Evolutionary conservation across 495 filamentous ascomycete genomes (phyloP).

Genomic region (Bryoglossum gracile): DNA sequence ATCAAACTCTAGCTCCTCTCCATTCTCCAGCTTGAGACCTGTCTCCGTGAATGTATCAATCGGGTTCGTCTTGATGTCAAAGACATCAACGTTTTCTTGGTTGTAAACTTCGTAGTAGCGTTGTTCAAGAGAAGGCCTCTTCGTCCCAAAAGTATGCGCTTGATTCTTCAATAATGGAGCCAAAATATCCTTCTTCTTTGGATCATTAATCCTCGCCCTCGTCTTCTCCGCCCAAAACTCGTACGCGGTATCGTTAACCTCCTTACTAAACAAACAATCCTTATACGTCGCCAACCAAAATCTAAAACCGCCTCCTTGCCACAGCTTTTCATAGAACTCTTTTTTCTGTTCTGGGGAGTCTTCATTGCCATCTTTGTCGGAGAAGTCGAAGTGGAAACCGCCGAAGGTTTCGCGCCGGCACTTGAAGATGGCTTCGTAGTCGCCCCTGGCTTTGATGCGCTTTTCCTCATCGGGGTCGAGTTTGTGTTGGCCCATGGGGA

Average conservation of each 20-base stretch:
- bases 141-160: slow-evolving; percentile 46
- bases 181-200: slow-evolving; percentile 39
- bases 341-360: slow-evolving; percentile 35
- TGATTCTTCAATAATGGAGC: slow-evolving; percentile 40
- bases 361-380: slow-evolving; percentile 1
- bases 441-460: neutral
- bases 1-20: slow-evolving; percentile 39
- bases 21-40: slow-evolving; percentile 35
- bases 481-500: slow-evolving; percentile 39
- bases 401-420: slow-evolving; percentile 5
- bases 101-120: slow-evolving; percentile 47
- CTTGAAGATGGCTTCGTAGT: slow-evolving; percentile 5
- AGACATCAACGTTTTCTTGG: slow-evolving; percentile 42
- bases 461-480: slow-evolving; percentile 3
- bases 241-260: slow-evolving; percentile 44
- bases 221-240: slow-evolving; percentile 50
- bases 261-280: slow-evolving; percentile 37
- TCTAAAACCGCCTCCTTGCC: slow-evolving; percentile 39
- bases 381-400: slow-evolving; percentile 11
- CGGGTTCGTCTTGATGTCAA: slow-evolving; percentile 41
- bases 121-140: slow-evolving; percentile 45
- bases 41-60: slow-evolving; percentile 38
- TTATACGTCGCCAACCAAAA: slow-evolving; percentile 42
- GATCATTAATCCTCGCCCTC: slow-evolving; percentile 42
- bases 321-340: slow-evolving; percentile 39